A percentile compares a stretch with the other conserved stretches of the same genome.
These are phyloP conservation scores for Phytophthora agathidicida DNA, from an alignment of 352 stramenopile species.

Conservation along the genomic window DNA sequence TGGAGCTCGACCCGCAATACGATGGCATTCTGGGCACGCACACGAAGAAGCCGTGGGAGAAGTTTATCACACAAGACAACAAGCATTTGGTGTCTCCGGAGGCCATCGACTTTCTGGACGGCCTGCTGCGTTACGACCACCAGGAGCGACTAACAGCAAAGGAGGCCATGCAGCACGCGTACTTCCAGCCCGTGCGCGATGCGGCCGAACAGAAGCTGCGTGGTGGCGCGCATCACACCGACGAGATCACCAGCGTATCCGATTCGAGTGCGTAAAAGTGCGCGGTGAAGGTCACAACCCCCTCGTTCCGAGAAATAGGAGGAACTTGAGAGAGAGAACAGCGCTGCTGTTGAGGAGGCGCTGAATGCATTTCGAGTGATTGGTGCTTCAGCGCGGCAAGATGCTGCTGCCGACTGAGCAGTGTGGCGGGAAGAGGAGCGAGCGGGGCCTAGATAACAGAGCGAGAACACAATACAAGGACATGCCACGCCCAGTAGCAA, in stretches of 20 bases:
- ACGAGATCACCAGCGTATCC: constrained; percentile 79
- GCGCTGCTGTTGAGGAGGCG: constrained; percentile 8
- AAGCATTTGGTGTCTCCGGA: constrained; percentile 96
- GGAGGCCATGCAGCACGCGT: constrained; percentile 98
- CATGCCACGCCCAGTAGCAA: constrained; percentile 26
- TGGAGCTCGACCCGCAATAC: constrained; percentile 99
- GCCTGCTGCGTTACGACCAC: constrained; percentile 92
- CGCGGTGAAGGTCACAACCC: constrained; percentile 13
- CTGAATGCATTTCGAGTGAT: constrained; percentile 24
- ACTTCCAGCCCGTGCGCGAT: constrained; percentile 96
- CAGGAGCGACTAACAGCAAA: constrained; percentile 98
- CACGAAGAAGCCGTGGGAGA: constrained; percentile 98
- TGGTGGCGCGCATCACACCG: constrained; percentile 50
- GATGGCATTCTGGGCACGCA: constrained; percentile 97
- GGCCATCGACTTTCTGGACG: constrained; percentile 95
- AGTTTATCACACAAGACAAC: constrained; percentile 99
- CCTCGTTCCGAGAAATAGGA: constrained; percentile 14
- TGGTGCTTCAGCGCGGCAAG: constrained; percentile 13
- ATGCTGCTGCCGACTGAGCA: constrained; percentile 20
- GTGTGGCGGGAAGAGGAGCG: constrained; percentile 7
- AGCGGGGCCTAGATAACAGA: constrained; percentile 38
- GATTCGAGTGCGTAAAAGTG: constrained; percentile 75
- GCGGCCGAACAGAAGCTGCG: constrained; percentile 75
- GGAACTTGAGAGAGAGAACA: constrained; percentile 17
- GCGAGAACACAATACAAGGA: constrained; percentile 42